These are phyloP conservation scores for Pythium rhizo-oryzae DNA, from an alignment of 352 stramenopile genomes.

Conservation along the genomic window DNA sequence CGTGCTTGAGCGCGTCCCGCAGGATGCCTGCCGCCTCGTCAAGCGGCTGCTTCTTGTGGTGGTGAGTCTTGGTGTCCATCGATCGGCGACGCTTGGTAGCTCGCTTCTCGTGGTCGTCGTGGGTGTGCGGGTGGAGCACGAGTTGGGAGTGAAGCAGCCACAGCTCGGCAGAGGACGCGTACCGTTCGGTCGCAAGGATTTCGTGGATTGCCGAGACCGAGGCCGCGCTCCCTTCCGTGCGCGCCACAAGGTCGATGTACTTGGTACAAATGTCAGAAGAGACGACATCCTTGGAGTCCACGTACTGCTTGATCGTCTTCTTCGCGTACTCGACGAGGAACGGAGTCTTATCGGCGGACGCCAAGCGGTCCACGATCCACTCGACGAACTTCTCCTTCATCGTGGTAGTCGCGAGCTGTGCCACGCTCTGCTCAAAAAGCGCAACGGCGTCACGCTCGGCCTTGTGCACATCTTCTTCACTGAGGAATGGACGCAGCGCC, in stretches of 20 bases:
- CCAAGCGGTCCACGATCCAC: conserved; percentile 63
- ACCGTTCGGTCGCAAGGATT: conserved; percentile 39
- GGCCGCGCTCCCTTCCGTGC: conserved; percentile 52
- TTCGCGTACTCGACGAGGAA: conserved; percentile 60
- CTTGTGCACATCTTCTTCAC: conserved; percentile 39
- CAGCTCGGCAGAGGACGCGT: conserved; percentile 32
- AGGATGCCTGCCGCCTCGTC: conserved; percentile 48
- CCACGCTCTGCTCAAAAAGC: conserved; percentile 65
- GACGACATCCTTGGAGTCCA: conserved; percentile 22
- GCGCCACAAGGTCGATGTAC: conserved; percentile 77
- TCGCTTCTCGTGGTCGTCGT: conserved; percentile 29
- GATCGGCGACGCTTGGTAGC: conserved; percentile 61
- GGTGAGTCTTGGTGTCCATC: conserved; percentile 32
- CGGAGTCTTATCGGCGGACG: conserved; percentile 39
- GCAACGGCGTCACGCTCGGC: conserved; percentile 53
- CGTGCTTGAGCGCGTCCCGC: conserved; percentile 44
- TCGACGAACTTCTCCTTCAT: conserved; percentile 72
- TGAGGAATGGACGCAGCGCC: conserved; percentile 54
- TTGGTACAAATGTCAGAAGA: conserved; percentile 40
- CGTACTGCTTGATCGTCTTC: conserved; percentile 59
- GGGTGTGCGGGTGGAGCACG: conserved; percentile 44
- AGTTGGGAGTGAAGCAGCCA: conserved; percentile 81
- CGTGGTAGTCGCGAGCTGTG: conserved; percentile 38
- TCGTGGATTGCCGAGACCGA: conserved; percentile 49
- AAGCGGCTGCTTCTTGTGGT: conserved; percentile 35